These are phyloP conservation scores for Brassica balearica DNA, from an alignment of 441 rosid genomes.

Conservation along the genomic window DNA sequence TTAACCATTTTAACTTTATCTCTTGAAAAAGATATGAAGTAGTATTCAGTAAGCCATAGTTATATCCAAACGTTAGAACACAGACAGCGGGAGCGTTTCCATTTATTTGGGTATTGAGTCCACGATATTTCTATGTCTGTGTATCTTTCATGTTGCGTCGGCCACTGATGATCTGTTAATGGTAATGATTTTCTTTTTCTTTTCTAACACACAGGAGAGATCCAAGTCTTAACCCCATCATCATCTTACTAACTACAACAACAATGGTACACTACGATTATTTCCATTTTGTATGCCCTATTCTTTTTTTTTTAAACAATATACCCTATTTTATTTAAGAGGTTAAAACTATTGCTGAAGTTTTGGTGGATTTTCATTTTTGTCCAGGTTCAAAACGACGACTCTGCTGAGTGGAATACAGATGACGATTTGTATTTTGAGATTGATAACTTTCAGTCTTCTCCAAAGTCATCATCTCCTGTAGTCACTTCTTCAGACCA, in stretches of 20 bases:
- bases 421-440: conserved; percentile 1
- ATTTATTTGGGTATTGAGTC: no score
- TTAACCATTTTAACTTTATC: not conserved
- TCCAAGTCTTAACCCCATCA: not conserved
- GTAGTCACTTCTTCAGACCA: conserved; percentile 53
- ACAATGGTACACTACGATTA: not conserved
- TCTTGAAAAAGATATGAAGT: no score
- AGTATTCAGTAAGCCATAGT: not conserved
- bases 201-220: not conserved
- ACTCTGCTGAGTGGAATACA: not conserved
- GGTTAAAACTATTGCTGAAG: not conserved
- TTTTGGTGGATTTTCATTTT: not conserved
- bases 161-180: not conserved
- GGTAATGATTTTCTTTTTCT: not conserved
- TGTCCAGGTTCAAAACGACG: not conserved
- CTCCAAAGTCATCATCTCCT: conserved; percentile 25
- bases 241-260: not conserved
- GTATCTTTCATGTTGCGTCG: no score
- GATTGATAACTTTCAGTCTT: conserved; percentile 6
- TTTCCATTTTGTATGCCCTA: not conserved
- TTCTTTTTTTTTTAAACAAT: no score
- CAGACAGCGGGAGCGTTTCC: not conserved
- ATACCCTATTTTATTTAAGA: not conserved
- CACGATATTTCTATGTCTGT: not conserved
- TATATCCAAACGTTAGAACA: not conserved